Percentiles rank a stretch among this genome's conserved stretches.
Evolutionary conservation across 2,329 filamentous ascomycete genomes (phyloP).

Genomic region (Fusarium incarnatum): DNA sequence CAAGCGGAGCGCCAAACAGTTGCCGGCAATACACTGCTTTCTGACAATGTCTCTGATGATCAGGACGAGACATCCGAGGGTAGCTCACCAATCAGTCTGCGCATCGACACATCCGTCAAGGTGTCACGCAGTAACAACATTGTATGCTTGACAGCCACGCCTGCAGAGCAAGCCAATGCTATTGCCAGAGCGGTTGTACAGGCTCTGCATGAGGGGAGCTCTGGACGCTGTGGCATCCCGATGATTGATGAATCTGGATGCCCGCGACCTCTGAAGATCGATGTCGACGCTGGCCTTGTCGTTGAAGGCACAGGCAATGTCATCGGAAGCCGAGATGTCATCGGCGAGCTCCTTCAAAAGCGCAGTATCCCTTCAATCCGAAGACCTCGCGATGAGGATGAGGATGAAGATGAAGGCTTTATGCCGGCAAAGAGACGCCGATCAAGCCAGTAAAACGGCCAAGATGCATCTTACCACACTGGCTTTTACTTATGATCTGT

Average conservation of each 20-base stretch:
- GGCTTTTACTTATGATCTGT: background rate
- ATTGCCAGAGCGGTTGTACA: conserved; percentile 60
- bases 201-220: conserved; percentile 57
- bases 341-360: conserved; percentile 47
- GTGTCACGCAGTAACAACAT: conserved; percentile 63
- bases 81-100: conserved; percentile 57
- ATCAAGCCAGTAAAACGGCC: conserved; percentile 23
- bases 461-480: background rate
- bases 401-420: conserved; percentile 27
- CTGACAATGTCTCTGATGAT: conserved; percentile 19
- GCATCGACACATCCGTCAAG: conserved; percentile 61
- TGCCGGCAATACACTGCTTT: conserved; percentile 16
- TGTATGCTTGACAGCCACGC: conserved; percentile 56
- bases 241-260: conserved; percentile 61
- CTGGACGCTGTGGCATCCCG: conserved; percentile 55
- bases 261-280: conserved; percentile 56
- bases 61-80: conserved; percentile 41
- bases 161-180: conserved; percentile 55
- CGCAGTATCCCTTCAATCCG: conserved; percentile 25
- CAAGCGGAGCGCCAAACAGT: conserved; percentile 16
- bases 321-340: conserved; percentile 52
- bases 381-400: conserved; percentile 35
- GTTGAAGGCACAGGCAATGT: conserved; percentile 60
- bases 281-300: conserved; percentile 59
- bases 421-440: conserved; percentile 43